Conservation (phyloP, 495 filamentous ascomycete genomes). For the Platismatia glauca region DNA sequence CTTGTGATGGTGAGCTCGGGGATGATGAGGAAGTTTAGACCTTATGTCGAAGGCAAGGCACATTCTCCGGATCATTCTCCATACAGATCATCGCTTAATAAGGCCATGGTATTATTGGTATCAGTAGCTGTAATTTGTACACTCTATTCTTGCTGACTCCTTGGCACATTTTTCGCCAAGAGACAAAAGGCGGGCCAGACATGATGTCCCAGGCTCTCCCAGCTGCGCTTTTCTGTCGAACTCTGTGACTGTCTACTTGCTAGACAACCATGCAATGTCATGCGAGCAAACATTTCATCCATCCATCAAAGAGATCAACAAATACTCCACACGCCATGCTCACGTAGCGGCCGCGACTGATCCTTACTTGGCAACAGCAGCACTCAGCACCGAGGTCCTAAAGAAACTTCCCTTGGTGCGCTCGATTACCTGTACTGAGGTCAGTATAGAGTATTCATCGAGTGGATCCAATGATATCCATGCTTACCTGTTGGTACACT, state of each 20-base stretch:
- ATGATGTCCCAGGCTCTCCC: not conserved
- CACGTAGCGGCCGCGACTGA: not conserved
- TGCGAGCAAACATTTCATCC: not conserved
- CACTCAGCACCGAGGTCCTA: slow-evolving; percentile 25
- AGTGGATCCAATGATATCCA: slow-evolving; percentile 49
- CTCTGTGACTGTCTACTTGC: not conserved
- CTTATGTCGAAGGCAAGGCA: too few species aligned
- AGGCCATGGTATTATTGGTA: too few species aligned
- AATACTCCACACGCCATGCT: not conserved
- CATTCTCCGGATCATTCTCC: too few species aligned
- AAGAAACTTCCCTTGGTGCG: slow-evolving; percentile 27
- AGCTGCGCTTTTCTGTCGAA: not conserved
- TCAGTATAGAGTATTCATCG: slow-evolving; percentile 52
- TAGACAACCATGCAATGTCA: slow-evolving; percentile 4
- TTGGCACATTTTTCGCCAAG: not conserved
- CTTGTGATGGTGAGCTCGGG: not conserved
- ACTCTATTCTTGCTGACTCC: not conserved
- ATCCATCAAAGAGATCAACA: not conserved
- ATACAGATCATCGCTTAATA: too few species aligned
- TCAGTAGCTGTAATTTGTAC: too few species aligned
- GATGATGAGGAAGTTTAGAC: not conserved
- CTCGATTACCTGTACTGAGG: slow-evolving; percentile 22
- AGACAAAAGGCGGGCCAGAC: not conserved
- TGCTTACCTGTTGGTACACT: slow-evolving; percentile 99
- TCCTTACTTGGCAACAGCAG: slow-evolving; percentile 23